These are phyloP conservation scores for Linum usitatissimum DNA, from an alignment of 345 rosid species.

Conservation along the genomic window DNA sequence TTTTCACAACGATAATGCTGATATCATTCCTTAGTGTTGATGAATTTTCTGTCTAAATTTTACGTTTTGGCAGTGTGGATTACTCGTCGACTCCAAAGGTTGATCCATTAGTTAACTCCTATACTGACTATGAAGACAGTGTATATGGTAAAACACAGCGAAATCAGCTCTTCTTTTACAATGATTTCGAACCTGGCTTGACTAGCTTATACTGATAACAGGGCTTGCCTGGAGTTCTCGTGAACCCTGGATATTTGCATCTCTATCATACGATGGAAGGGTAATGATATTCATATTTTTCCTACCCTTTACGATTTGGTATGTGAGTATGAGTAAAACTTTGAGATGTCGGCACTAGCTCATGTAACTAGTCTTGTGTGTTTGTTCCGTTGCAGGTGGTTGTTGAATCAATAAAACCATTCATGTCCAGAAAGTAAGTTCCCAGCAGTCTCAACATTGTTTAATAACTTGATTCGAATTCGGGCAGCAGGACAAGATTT, in stretches of 20 bases:
- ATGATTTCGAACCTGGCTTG: slow-evolving; percentile 9
- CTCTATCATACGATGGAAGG: slow-evolving; percentile 90
- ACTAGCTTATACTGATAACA: slow-evolving; percentile 19
- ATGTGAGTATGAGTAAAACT: slow-evolving; percentile 49
- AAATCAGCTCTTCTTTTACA: background rate
- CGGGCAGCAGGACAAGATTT: background rate
- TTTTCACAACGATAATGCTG: background rate
- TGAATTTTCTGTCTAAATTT: background rate
- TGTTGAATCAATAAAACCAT: slow-evolving; percentile 20
- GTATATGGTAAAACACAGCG: slow-evolving; percentile 50
- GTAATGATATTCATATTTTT: slow-evolving; percentile 30
- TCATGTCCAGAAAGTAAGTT: slow-evolving; percentile 16
- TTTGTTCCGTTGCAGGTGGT: slow-evolving; percentile 14
- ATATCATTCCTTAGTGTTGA: background rate
- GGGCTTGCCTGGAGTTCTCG: slow-evolving; percentile 91
- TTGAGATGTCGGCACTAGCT: slow-evolving; percentile 14
- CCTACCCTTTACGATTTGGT: slow-evolving; percentile 7
- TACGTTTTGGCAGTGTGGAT: slow-evolving; percentile 13
- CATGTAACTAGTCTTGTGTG: background rate
- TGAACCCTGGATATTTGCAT: slow-evolving; percentile 84
- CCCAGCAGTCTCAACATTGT: no score
- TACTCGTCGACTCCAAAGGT: slow-evolving; percentile 5
- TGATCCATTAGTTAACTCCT: slow-evolving; percentile 40
- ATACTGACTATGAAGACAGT: slow-evolving; percentile 81
- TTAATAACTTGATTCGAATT: background rate